Evolutionary conservation across 1,284 basidiomycete species (phyloP).

Genomic region (Fomitiporia mediterranea): DNA sequence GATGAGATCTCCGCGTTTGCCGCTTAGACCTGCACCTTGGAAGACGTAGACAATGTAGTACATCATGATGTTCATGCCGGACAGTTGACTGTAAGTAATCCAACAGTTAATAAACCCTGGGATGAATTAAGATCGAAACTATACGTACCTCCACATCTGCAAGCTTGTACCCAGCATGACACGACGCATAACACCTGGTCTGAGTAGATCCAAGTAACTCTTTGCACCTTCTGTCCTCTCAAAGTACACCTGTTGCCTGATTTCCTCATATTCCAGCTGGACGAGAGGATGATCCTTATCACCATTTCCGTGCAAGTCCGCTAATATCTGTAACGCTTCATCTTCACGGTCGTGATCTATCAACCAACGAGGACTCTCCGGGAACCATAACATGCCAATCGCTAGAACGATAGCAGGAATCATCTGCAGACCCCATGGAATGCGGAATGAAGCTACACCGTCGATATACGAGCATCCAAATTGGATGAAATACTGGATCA

Average conservation of each 20-base stretch:
- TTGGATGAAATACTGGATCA: constrained; percentile 70
- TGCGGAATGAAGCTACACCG: constrained; percentile 66
- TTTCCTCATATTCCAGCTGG: constrained; percentile 74
- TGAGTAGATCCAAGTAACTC: constrained; percentile 65
- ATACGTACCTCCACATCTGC: constrained; percentile 65
- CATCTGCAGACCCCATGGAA: constrained; percentile 76
- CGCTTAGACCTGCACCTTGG: constrained; percentile 69
- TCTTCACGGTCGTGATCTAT: constrained; percentile 57
- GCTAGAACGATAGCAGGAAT: constrained; percentile 69
- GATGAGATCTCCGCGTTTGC: constrained; percentile 64
- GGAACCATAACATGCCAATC: constrained; percentile 64
- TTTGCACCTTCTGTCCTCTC: constrained; percentile 71
- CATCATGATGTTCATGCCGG: constrained; percentile 60
- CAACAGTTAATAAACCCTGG: not conserved
- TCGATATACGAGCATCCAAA: constrained; percentile 72
- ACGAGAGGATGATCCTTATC: constrained; percentile 63
- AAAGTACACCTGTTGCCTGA: constrained; percentile 67
- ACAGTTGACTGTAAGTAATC: constrained; percentile 1
- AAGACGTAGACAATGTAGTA: constrained; percentile 74
- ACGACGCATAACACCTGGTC: constrained; percentile 51
- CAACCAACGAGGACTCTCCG: constrained; percentile 53
- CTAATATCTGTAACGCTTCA: constrained; percentile 73
- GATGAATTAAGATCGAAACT: not conserved
- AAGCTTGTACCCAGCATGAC: constrained; percentile 52
- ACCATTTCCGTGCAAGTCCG: constrained; percentile 75